Evolutionary conservation across 2,329 filamentous ascomycete genomes (phyloP), one percentile per base, ranked within the genome.

Genomic region (Diaporthe caulivora): DNA sequence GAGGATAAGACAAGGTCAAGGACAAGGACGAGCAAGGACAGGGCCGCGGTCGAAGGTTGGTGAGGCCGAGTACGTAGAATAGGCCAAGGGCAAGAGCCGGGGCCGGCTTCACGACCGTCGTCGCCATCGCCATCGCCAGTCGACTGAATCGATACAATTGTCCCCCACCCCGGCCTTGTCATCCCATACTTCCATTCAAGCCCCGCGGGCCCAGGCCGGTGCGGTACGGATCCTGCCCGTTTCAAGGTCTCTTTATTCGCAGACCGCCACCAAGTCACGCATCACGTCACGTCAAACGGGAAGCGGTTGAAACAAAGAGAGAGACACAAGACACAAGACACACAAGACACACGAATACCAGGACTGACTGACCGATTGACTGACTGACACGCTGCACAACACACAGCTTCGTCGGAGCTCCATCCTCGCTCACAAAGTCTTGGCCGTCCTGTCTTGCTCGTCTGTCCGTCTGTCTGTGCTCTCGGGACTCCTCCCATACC

Each of bases 211-310:
- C 62, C 62, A 51, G 44, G 62, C 62, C 62, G 62, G 62, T 34
- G 31, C 62, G 44, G 44, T 51, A 65, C 44, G 62, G 62, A 65
- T 65, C 62, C 62, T 65, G 62, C 29, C 62, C 44, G 62, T 65
- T 65, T 65, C 62, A 65, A 51, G 62, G 29, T 37, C 11, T 65
- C 62, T 65, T 65, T 65, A 37, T 65, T 37, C 51, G 13, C 44
- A 65, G 62, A 65, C 62, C 62, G 62, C 62, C 62, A 65, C 53
- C 60, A 65, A 47, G 42, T 49, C 60, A 51, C 44, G 40, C 21
- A n/a, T 65, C 60, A 37, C 60, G 21, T 62, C 58, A 47, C 54
- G 54, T 58, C 37, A 49, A 65, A 47, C 40, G 13, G 62, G 24
- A n/a, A 51, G 44, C 31, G 44, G 31, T 51, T 53, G 62, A 26